Evolutionary conservation across 108 stramenopile species (phyloP).

Genomic region (Nitzschia sp.): DNA sequence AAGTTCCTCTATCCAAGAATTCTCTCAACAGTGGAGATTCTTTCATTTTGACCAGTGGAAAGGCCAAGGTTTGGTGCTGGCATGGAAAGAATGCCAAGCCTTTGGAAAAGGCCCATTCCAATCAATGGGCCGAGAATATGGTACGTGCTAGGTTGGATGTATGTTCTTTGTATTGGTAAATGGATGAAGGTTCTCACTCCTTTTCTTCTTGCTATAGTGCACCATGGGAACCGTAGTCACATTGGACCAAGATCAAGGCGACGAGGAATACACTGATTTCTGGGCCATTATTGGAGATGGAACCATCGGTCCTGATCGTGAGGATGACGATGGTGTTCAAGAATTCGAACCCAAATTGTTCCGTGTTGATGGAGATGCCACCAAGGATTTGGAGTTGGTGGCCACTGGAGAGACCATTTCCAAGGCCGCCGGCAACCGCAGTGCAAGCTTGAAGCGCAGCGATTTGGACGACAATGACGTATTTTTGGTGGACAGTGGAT

Average conservation of each 20-base stretch:
- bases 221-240: constrained; percentile 37
- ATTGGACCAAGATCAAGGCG: constrained; percentile 47
- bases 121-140: constrained; percentile 23
- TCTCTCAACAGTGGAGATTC: constrained; percentile 84
- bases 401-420: constrained; percentile 26
- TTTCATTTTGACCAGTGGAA: constrained; percentile 81
- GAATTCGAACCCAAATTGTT: constrained; percentile 44
- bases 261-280: constrained; percentile 65
- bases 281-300: constrained; percentile 79
- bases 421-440: neutral
- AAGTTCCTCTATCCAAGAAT: constrained; percentile 54
- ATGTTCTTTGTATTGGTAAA: neutral
- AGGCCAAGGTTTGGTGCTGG: constrained; percentile 78
- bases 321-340: constrained; percentile 11
- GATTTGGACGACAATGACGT: constrained; percentile 58
- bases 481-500: constrained; percentile 73
- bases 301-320: constrained; percentile 6
- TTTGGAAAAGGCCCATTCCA: constrained; percentile 17
- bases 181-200: constrained; percentile 14
- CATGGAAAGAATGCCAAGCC: constrained; percentile 48
- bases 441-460: constrained; percentile 29
- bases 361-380: constrained; percentile 49
- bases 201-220: constrained; percentile 9
- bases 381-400: constrained; percentile 51
- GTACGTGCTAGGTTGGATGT: neutral